Evolutionary conservation across 345 rosid genomes (phyloP).

Genomic region (Pugionium cornutum): DNA sequence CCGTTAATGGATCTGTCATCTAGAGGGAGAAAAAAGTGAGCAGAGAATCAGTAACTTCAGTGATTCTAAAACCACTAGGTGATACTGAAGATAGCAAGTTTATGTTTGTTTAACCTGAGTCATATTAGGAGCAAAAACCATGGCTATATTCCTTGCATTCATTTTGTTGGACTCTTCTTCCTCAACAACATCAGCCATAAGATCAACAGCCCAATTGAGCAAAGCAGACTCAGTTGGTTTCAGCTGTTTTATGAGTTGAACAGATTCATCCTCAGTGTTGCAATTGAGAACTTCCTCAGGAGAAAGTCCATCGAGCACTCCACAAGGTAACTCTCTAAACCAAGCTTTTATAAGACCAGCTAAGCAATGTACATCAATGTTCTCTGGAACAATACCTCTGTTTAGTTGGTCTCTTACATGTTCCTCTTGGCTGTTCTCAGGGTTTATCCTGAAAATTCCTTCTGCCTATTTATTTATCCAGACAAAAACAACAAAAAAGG

Average conservation of each 20-base stretch:
- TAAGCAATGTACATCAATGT: neutral
- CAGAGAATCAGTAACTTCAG: conserved; percentile 12
- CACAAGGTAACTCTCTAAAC: neutral
- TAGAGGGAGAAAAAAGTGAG: conserved; percentile 10
- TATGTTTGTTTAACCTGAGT: neutral
- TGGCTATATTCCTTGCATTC: neutral
- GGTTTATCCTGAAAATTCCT: neutral
- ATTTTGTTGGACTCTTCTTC: too few species aligned
- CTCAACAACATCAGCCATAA: neutral
- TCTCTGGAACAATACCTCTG: neutral
- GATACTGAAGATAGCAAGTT: too few species aligned
- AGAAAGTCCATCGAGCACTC: neutral
- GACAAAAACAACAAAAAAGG: too few species aligned
- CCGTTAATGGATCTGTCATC: conserved; percentile 97
- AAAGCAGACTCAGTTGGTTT: neutral
- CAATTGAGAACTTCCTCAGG: neutral
- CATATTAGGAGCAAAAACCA: neutral
- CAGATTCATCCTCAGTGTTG: neutral
- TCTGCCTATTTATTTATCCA: neutral
- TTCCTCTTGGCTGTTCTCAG: neutral
- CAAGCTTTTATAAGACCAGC: neutral
- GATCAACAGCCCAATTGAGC: neutral
- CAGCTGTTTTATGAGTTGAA: neutral
- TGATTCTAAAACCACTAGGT: neutral
- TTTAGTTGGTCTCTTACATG: neutral